Evolutionary conservation across 768 basidiomycete species (phyloP).

Genomic region (Hebeloma cylindrosporum): DNA sequence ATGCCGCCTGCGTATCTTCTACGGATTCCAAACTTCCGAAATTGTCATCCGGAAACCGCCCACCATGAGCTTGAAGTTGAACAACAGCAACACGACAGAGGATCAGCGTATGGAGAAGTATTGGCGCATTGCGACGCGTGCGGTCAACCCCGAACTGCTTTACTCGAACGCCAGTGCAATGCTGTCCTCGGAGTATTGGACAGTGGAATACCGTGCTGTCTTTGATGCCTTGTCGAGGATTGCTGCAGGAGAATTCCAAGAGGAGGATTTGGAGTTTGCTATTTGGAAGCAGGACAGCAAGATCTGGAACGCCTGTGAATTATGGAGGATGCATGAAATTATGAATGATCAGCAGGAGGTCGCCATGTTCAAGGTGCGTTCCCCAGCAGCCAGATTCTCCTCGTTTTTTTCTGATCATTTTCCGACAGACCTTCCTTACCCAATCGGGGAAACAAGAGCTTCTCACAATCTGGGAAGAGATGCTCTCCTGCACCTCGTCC

Average conservation of each 20-base stretch:
- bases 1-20: constrained; percentile 29
- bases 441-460: constrained; percentile 26
- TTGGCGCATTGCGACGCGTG: constrained; percentile 26
- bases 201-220: constrained; percentile 28
- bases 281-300: constrained; percentile 28
- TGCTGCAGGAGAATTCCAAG: constrained; percentile 22
- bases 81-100: constrained; percentile 12
- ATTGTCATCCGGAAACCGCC: constrained; percentile 31
- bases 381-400: neutral
- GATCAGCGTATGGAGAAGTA: constrained; percentile 21
- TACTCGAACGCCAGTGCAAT: constrained; percentile 31
- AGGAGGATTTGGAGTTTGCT: constrained; percentile 32
- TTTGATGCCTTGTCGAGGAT: constrained; percentile 29
- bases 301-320: constrained; percentile 29
- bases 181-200: constrained; percentile 32
- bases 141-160: constrained; percentile 28
- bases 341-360: constrained; percentile 30
- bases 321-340: constrained; percentile 32
- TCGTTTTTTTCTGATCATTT: neutral
- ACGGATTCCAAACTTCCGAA: constrained; percentile 32
- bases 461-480: constrained; percentile 27
- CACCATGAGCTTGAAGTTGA: constrained; percentile 1
- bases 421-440: constrained; percentile 23
- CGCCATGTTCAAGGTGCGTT: constrained; percentile 27
- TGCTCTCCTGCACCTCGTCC: constrained; percentile 7